Evolutionary conservation across 441 rosid genomes (phyloP), one percentile per base, ranked within the genome.

Genomic region (Corymbia calophylla): DNA sequence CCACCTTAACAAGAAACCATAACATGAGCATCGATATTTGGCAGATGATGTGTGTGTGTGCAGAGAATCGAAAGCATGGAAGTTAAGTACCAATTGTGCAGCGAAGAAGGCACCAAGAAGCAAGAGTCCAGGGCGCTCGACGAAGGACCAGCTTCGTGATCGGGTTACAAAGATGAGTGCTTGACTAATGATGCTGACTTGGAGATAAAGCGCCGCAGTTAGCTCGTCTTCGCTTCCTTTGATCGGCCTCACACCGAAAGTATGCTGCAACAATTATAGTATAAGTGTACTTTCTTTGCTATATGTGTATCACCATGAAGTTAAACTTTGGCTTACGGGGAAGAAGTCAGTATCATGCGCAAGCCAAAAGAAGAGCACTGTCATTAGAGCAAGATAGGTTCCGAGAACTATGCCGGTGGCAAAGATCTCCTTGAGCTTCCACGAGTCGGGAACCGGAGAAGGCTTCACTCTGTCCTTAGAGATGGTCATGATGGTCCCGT

Each of bases 401-500:
- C 90, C 90, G 53, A 89, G 66, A 87, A 89, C 88, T 31, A 85
- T 5, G 29, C 90, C 87, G 2, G 90, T 88, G 47, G 90, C 87
- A 35, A 88, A 88, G 49, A 88, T 88, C 87, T 89, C 90, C 81
- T 66, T 89, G 82, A 89, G 90, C 90, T 89, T 89, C 90, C 90
- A 89, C 2, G 90, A 89, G 66, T 89, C 90, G 1, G 90, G 90
- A 27, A 84, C 53, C 4, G 90, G 90, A 73, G 90, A 89, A 21
- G 90, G 90, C 88, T 89, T 89, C 48, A 89, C 90, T 29, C 90
- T 85, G 73, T 85, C 90, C 90, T 89, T 89, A 87, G 90, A 89
- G 82, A 89, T 89, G 88, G 90, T 89, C 90, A 89, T 89, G 88
- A 89, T 89, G 87, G 90, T 89, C 25, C 90, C 90, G 2, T 89